Evolutionary conservation across 1,139 yeast genomes (phyloP), one percentile per base, ranked within the genome.

Genomic region (Saccharomyces hybrid): DNA sequence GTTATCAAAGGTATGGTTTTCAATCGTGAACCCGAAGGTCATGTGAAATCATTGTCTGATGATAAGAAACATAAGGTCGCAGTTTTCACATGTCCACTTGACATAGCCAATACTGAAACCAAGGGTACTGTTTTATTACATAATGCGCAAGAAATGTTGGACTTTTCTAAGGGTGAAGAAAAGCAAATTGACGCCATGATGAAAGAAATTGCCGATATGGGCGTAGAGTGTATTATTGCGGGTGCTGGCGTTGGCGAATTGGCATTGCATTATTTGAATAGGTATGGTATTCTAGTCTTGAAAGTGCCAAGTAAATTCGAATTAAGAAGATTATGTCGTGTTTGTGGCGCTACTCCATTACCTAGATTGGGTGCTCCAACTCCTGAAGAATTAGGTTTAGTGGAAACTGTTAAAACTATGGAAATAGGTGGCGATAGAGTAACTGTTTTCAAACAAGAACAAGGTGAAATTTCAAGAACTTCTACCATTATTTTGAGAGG

Each of bases 401-500:
- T 93, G 60, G 99, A 93, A 70, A 73, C 86, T 28, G 93, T 95
- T 52, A 96, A 88, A 75, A 87, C 97, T 25, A 81, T 82, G 64
- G 99, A 93, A 75, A 89, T 93, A 68, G 99, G 99, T 62, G 97
- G 98, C 54, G 98, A 95, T 73, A 82, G 97, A 70, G 99, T 93
- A 47, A 93, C 99, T 9, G 80, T 95, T 34, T 91, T 93, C 77
- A 82, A 90, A 70, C 99, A 93, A 73, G 86, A 83, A 61, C 77
- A 77, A 56, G 76, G 73, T 49, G 81, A 77, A 61, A 66, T 69
- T 47, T 83, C 96, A 31, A 79, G 88, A 63, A 93, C 99, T 4
- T 85, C 98, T 11, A 93, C 99, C 7, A 90, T 93, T 63, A 85
- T 93, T 50, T 77, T 95, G 54, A 83, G 99, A 73, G 99, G 99